Evolutionary conservation across 176 grass and related monocot species (phyloP), one percentile per base, ranked within the genome.

Genomic region (Oryza brachyantha): DNA sequence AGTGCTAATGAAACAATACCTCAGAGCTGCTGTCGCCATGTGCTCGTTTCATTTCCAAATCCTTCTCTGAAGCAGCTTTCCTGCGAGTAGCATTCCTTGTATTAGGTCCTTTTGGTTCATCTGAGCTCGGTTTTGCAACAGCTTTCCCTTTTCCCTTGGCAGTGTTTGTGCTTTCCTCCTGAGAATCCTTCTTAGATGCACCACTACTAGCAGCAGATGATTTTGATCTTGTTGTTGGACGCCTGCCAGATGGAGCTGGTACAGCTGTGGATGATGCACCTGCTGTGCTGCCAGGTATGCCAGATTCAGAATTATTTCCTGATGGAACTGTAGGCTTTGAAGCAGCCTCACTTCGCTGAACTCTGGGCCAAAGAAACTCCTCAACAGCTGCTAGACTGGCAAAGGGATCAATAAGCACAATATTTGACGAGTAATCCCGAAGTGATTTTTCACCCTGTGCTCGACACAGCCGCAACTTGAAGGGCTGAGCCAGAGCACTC

Each of bases 61-160:
- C 91, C 75, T 97, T 97, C 66, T 94, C 94, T 17, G 76, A 88
- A 66, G 84, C 87, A 61, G 84, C 77, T 52, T 90, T 94, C 69
- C 85, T 90, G 43, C 87, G 87, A 40, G 62, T 17, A 73, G 83
- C 74, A 79, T 90, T 97, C 90, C 89, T 87, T 86, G 91, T 97
- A 76, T 84, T 86, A 12, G 78, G 87, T 67, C 94, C 91, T 80
- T 84, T 91, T 9, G 38, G 21, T 74, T 94, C 91, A 68, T 90
- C 91, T 22, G 76, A 40, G 72, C 43, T 87, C 3, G 60, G 70
- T 87, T 97, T 97, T 61, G 84, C 63, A 36, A 94, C 73, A 55
- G 94, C 91, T 80, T 97, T 97, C 43, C 91, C 94, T 79, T 97
- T 97, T 65, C 81, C 89, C 69, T 94, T 97, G 24, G 91, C 82